A percentile compares a stretch with the other conserved stretches of the same genome.
Evolutionary conservation across 176 grass and related monocot species (phyloP).

Genomic region (Carex cristatella): DNA sequence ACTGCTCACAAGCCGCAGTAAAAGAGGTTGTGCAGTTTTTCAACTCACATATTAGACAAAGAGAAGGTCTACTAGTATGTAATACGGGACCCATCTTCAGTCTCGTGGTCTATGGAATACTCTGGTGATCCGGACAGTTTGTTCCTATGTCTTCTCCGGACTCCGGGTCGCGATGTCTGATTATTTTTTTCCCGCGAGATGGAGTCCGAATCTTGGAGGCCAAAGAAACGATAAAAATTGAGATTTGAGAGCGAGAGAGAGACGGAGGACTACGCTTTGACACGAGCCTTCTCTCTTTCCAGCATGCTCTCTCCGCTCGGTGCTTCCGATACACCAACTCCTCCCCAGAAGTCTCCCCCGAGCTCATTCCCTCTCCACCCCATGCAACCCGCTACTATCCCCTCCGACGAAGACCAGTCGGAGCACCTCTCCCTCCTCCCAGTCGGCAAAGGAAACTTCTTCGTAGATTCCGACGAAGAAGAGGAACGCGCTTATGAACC

Average conservation of each 20-base stretch:
- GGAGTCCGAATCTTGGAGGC: background rate
- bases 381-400: background rate
- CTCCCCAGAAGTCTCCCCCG: background rate
- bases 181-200: slow-evolving; percentile 1
- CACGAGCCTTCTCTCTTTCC: background rate
- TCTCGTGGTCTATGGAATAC: background rate
- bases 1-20: no score
- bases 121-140: background rate
- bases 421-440: slow-evolving; percentile 57
- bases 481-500: slow-evolving; percentile 76
- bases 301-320: background rate
- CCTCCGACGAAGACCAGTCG: slow-evolving; percentile 2
- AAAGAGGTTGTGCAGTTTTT: no score
- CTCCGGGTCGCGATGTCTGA: background rate
- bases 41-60: no score
- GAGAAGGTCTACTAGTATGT: background rate
- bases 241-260: background rate
- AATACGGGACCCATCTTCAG: background rate
- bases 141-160: background rate
- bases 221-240: background rate
- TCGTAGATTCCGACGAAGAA: slow-evolving; percentile 19
- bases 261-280: background rate
- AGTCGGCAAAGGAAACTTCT: background rate
- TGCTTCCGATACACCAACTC: background rate
- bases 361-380: background rate